Evolutionary conservation across 2,329 filamentous ascomycete genomes (phyloP).

Genomic region (Phoma herbarum): DNA sequence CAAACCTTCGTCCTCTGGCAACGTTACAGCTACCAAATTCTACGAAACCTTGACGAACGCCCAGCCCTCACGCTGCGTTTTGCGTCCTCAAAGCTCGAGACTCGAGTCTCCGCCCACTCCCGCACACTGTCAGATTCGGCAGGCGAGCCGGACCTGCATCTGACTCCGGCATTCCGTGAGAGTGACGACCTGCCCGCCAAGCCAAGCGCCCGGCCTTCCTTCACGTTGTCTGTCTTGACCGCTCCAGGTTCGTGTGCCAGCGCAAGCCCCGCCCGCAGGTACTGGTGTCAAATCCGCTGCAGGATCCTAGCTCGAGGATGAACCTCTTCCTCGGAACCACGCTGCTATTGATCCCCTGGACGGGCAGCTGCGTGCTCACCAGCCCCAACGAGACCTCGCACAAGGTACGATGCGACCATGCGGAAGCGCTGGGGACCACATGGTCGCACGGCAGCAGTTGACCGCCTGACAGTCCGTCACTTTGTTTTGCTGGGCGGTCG

Average conservation of each 20-base stretch:
- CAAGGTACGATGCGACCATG: conserved; percentile 39
- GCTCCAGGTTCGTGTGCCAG: conserved; percentile 29
- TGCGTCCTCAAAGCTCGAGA: conserved; percentile 11
- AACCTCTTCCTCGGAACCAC: conserved; percentile 37
- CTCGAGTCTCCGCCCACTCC: conserved; percentile 11
- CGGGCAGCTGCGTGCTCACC: conserved; percentile 22
- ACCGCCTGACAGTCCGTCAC: conserved; percentile 47
- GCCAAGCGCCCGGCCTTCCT: conserved; percentile 14
- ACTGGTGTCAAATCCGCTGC: conserved; percentile 33
- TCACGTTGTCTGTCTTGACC: conserved; percentile 23
- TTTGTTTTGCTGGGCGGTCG: conserved; percentile 24
- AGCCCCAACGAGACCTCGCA: conserved; percentile 25
- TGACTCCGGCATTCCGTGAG: conserved; percentile 11
- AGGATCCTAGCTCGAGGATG: conserved; percentile 33
- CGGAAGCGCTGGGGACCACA: conserved; percentile 29
- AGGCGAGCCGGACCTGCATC: conserved; percentile 29
- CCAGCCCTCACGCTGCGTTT: conserved; percentile 10
- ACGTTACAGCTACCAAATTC: conserved; percentile 12
- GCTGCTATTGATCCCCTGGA: conserved; percentile 28
- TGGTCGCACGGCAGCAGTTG: conserved; percentile 40
- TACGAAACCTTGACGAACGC: conserved; percentile 16
- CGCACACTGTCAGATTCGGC: conserved; percentile 28
- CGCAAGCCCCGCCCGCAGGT: conserved; percentile 26
- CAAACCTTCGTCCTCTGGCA: conserved; percentile 1
- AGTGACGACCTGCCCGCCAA: conserved; percentile 14